These are phyloP conservation scores for Forsythia viridissima DNA, from an alignment of 257 asterid species.

Conservation along the genomic window DNA sequence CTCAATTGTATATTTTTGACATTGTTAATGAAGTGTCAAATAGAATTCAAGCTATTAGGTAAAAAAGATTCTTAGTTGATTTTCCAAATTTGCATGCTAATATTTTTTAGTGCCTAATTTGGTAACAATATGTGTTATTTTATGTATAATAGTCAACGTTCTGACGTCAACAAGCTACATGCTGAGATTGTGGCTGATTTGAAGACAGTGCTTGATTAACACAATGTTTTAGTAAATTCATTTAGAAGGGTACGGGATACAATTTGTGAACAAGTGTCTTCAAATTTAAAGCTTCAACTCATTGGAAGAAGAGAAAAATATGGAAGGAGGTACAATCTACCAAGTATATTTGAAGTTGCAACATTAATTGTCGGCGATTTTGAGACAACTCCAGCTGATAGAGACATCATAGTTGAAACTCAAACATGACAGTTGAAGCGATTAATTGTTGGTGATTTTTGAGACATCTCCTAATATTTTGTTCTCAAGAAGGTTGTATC, in stretches of 20 bases:
- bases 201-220: no score
- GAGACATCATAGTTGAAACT: neutral
- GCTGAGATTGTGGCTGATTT: no score
- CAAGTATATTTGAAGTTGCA: neutral
- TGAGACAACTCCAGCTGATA: no score
- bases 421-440: no score
- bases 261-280: no score
- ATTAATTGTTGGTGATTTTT: no score
- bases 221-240: neutral
- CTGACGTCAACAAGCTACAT: no score
- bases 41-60: neutral
- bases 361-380: neutral
- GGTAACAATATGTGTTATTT: no score
- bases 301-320: neutral
- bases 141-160: no score
- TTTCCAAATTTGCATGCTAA: neutral
- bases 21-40: no score
- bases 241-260: neutral
- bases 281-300: neutral
- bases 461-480: neutral
- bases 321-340: neutral
- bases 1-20: neutral
- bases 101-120: no score
- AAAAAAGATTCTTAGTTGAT: no score
- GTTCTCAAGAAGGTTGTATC: neutral